phyloP scores from a whole-genome alignment of 1,284 basidiomycete species.

The Stygiomarasmius scandens region DNA sequence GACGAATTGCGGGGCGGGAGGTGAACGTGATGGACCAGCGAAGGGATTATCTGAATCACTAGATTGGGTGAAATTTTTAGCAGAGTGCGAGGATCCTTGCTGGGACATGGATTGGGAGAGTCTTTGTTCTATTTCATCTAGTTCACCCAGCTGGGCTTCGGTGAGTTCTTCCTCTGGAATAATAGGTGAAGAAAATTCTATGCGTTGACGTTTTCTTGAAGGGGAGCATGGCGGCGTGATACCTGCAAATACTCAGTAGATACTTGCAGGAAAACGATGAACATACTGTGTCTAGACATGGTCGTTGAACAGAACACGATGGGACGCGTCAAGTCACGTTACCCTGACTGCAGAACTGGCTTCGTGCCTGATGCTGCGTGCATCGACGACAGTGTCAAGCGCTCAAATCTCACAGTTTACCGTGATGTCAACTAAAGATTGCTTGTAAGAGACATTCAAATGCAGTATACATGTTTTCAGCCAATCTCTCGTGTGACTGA shows the following conservation, averaged over 20 bases:
- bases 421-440: too few relatives aligned
- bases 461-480: too few relatives aligned
- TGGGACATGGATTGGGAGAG: slow-evolving; percentile 42
- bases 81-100: neutral
- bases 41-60: slow-evolving; percentile 45
- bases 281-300: slow-evolving; percentile 6
- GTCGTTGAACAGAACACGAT: neutral
- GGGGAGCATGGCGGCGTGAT: slow-evolving; percentile 40
- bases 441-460: too few relatives aligned
- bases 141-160: slow-evolving; percentile 56
- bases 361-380: too few relatives aligned
- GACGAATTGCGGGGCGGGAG: slow-evolving; percentile 17
- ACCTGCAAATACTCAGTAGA: slow-evolving; percentile 11
- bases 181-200: slow-evolving; percentile 67
- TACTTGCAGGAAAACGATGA: neutral
- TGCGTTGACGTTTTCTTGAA: slow-evolving; percentile 55
- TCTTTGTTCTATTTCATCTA: slow-evolving; percentile 54
- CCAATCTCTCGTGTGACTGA: too few relatives aligned
- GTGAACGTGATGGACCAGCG: slow-evolving; percentile 15
- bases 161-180: slow-evolving; percentile 59
- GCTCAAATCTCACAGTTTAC: too few relatives aligned
- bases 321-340: slow-evolving; percentile 1
- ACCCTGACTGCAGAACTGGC: too few relatives aligned
- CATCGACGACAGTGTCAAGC: too few relatives aligned
- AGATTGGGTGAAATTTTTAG: neutral